A percentile compares a stretch with the other conserved stretches of the same genome.
Evolutionary conservation across 441 rosid genomes (phyloP).

Genomic region (Macaranga tanarius): DNA sequence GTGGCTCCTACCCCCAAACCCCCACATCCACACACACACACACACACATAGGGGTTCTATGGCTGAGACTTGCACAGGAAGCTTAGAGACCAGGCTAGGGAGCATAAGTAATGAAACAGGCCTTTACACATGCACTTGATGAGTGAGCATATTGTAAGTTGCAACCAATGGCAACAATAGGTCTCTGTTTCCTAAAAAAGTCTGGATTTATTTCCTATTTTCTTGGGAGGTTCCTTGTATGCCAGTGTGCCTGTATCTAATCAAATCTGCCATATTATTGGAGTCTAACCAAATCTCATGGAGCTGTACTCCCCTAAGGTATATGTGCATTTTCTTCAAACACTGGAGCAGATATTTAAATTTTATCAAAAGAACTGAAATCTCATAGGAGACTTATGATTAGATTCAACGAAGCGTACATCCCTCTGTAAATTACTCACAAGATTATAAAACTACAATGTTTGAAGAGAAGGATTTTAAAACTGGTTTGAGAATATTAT

Average conservation of each 20-base stretch:
- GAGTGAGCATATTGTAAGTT: neutral
- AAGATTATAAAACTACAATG: neutral
- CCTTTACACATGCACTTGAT: neutral
- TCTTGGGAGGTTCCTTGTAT: neutral
- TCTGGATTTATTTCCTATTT: neutral
- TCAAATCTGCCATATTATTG: neutral
- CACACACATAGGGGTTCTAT: too few species aligned
- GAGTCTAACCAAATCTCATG: neutral
- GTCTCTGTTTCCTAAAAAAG: neutral
- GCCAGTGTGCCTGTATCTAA: neutral
- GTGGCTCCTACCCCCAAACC: too few species aligned
- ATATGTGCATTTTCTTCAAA: neutral
- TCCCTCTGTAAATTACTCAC: neutral
- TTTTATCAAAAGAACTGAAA: neutral
- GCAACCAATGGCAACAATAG: neutral
- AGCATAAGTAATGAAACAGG: neutral
- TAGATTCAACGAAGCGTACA: neutral
- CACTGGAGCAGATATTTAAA: neutral
- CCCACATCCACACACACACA: too few species aligned
- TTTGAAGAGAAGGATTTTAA: neutral
- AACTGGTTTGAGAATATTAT: neutral
- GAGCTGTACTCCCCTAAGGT: neutral
- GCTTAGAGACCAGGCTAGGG: neutral
- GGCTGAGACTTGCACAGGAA: neutral
- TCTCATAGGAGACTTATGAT: neutral